These are phyloP conservation scores for Rhizopogon sp. DNA, from an alignment of 768 basidiomycete species.

Conservation along the genomic window DNA sequence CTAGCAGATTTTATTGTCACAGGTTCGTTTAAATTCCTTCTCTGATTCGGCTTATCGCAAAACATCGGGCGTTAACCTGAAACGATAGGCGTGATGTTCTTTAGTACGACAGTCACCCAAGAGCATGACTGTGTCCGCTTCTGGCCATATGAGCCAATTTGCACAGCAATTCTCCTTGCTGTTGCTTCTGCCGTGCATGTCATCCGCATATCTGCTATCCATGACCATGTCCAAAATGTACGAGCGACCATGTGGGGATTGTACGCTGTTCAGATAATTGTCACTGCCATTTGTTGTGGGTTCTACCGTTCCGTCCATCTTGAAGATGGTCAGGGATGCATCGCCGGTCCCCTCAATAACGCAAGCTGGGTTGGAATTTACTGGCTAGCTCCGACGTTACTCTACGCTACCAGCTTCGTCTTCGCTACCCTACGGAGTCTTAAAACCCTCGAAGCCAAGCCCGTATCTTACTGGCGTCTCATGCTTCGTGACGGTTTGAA, in stretches of 20 bases:
- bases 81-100: constrained; percentile 70
- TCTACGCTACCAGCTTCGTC: constrained; percentile 38
- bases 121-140: constrained; percentile 55
- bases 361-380: constrained; percentile 75
- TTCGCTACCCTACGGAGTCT: constrained; percentile 20
- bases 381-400: constrained; percentile 73
- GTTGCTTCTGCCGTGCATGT: constrained; percentile 74
- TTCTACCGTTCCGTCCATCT: constrained; percentile 83
- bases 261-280: constrained; percentile 62
- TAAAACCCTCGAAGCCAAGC: constrained; percentile 33
- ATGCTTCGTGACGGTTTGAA: constrained; percentile 90
- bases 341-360: constrained; percentile 72
- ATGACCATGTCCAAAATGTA: constrained; percentile 55
- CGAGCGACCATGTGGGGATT: constrained; percentile 53
- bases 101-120: constrained; percentile 65
- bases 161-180: constrained; percentile 69
- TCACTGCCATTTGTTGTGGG: constrained; percentile 69
- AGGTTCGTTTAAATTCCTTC: constrained; percentile 35
- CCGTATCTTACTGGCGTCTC: constrained; percentile 69
- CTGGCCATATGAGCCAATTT: constrained; percentile 84
- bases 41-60: neutral
- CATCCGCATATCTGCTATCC: constrained; percentile 76
- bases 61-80: neutral
- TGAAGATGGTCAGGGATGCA: constrained; percentile 73
- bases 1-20: constrained; percentile 74